A percentile compares a stretch with the other conserved stretches of the same genome.
Conservation (phyloP, 169 alveolate genomes). For the Plasmodium yoelii region DNA sequence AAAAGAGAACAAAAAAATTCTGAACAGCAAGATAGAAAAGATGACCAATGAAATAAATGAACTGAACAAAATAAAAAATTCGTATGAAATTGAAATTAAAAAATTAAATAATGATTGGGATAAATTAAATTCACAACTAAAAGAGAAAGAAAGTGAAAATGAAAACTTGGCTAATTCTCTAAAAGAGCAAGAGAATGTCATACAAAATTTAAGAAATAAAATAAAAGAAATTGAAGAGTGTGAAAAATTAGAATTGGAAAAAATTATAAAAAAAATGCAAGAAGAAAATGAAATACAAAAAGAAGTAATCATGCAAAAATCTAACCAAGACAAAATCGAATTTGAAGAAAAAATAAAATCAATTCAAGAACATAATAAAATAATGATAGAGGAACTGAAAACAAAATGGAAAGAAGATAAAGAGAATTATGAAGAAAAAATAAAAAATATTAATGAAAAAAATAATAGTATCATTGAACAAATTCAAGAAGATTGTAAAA, state of each 20-base stretch:
- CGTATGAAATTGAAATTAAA: background rate
- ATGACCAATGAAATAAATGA: conserved; percentile 1
- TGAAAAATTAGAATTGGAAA: conserved; percentile 3
- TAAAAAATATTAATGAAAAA: background rate
- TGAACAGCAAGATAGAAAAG: background rate
- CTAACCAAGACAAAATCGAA: background rate
- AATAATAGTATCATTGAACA: conserved; percentile 6
- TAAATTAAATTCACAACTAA: background rate
- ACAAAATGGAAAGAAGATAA: conserved; percentile 6
- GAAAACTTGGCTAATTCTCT: background rate
- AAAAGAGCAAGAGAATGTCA: background rate
- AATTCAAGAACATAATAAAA: background rate
- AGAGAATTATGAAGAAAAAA: background rate
- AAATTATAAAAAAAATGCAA: background rate
- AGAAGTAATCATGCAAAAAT: conserved; percentile 1
- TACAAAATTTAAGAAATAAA: background rate
- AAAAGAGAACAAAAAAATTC: too few relatives aligned
- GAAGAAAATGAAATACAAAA: conserved; percentile 1
- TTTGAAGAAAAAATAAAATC: conserved; percentile 8
- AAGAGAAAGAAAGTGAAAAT: conserved; percentile 27
- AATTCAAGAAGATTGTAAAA: conserved; percentile 20
- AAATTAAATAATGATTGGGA: conserved; percentile 10
- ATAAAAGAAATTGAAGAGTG: conserved; percentile 1
- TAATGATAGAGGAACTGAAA: background rate
- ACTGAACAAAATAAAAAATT: background rate